Evolutionary conservation across 139 green algal genomes (phyloP).

Genomic region (Chlorella sp.): DNA sequence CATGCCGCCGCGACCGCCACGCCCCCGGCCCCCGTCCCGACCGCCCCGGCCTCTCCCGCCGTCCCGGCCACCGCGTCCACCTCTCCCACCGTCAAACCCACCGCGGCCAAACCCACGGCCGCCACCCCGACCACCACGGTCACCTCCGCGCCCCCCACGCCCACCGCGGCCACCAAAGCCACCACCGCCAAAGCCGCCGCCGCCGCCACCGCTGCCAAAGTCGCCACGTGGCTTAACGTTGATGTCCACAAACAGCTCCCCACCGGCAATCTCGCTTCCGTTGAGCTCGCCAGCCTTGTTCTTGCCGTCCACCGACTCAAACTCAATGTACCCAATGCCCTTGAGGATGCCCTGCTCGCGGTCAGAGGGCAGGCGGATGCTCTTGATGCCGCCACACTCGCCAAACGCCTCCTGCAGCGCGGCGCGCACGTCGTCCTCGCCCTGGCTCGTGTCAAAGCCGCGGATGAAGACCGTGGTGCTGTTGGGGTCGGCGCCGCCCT

Average conservation of each 20-base stretch:
- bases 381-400: slow-evolving; percentile 49
- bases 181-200: slow-evolving; percentile 11
- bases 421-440: slow-evolving; percentile 57
- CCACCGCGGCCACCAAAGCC: slow-evolving; percentile 10
- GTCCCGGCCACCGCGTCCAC: slow-evolving; percentile 17
- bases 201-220: slow-evolving; percentile 10
- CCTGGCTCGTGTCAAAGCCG: slow-evolving; percentile 61
- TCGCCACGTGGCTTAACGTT: slow-evolving; percentile 30
- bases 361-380: slow-evolving; percentile 61
- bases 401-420: slow-evolving; percentile 58
- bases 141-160: slow-evolving; percentile 13
- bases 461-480: slow-evolving; percentile 66
- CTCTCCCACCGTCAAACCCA: slow-evolving; percentile 11
- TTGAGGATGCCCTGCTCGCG: slow-evolving; percentile 59
- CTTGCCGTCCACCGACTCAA: slow-evolving; percentile 45
- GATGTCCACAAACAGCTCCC: slow-evolving; percentile 53
- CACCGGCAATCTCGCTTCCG: slow-evolving; percentile 43
- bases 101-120: slow-evolving; percentile 21
- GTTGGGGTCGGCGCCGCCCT: slow-evolving; percentile 13
- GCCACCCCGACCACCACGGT: background rate
- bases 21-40: too few species aligned
- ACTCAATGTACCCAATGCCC: slow-evolving; percentile 73
- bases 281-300: slow-evolving; percentile 50
- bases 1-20: slow-evolving; percentile 34
- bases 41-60: too few species aligned